These are phyloP conservation scores for Monosporozyma yasuniensis DNA, from an alignment of 805 yeast genomes.

Conservation along the genomic window DNA sequence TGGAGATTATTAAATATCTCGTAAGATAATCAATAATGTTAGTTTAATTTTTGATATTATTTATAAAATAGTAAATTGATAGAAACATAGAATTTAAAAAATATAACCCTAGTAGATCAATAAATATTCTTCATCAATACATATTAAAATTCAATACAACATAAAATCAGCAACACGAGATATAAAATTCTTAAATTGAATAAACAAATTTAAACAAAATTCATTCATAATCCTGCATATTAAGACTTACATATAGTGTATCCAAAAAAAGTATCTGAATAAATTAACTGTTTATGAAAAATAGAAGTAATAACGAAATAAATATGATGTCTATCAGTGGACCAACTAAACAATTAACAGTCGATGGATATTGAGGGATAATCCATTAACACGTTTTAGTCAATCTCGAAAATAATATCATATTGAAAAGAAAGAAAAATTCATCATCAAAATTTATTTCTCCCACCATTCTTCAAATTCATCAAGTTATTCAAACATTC, in stretches of 20 bases:
- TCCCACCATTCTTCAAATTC: background rate
- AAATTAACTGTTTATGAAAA: background rate
- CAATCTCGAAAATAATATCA: background rate
- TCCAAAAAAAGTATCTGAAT: background rate
- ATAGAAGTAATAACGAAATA: slow-evolving; percentile 1
- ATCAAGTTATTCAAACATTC: background rate
- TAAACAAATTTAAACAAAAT: background rate
- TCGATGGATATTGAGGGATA: background rate
- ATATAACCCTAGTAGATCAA: background rate
- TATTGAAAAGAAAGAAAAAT: background rate
- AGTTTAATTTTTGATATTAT: slow-evolving; percentile 10
- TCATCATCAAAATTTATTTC: background rate
- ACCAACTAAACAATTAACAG: background rate
- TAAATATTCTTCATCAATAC: background rate
- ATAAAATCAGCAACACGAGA: background rate
- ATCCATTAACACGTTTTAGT: background rate
- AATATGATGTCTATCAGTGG: slow-evolving; percentile 2
- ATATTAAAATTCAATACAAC: background rate
- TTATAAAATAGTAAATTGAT: background rate
- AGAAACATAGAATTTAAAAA: background rate
- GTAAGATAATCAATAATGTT: slow-evolving; percentile 1
- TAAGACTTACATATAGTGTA: background rate
- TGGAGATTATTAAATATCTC: slow-evolving; percentile 32
- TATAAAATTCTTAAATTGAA: background rate
- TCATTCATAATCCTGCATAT: background rate